A percentile compares a stretch with the other conserved stretches of the same genome.
These are phyloP conservation scores for Euphorbia corollata DNA, from an alignment of 441 rosid genomes.

Conservation along the genomic window DNA sequence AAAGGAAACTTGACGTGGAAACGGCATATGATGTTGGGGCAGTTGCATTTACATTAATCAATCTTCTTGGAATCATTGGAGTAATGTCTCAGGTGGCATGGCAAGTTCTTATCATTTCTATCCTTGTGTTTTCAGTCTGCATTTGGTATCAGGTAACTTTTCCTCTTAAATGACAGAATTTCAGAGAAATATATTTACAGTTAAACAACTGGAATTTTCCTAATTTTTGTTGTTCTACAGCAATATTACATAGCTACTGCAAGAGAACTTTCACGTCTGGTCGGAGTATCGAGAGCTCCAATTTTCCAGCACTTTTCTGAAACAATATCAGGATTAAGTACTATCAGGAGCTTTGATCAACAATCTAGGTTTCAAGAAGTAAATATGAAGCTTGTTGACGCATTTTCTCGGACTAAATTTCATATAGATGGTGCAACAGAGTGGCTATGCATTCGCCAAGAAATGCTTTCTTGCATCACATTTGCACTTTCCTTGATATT, in stretches of 20 bases:
- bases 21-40: constrained; percentile 42
- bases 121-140: constrained; percentile 1
- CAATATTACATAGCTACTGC: constrained; percentile 71
- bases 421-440: constrained; percentile 66
- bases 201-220: not conserved
- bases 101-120: constrained; percentile 14
- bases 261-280: constrained; percentile 67
- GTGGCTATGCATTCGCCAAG: constrained; percentile 82
- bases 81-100: constrained; percentile 81
- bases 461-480: constrained; percentile 57
- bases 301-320: constrained; percentile 85
- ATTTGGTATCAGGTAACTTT: constrained; percentile 18
- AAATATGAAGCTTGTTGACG: constrained; percentile 60
- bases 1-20: constrained; percentile 54
- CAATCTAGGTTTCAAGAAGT: constrained; percentile 55
- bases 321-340: constrained; percentile 70
- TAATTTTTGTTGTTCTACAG: constrained; percentile 30
- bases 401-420: constrained; percentile 67
- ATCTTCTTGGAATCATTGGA: constrained; percentile 60
- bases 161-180: not conserved
- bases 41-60: constrained; percentile 50
- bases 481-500: constrained; percentile 65
- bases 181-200: not conserved
- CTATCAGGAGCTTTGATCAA: constrained; percentile 79
- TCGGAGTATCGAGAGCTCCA: constrained; percentile 77